Evolutionary conservation across 495 filamentous ascomycete species (phyloP), one percentile per base, ranked within the genome.

Genomic region (Penicilliopsis zonata): DNA sequence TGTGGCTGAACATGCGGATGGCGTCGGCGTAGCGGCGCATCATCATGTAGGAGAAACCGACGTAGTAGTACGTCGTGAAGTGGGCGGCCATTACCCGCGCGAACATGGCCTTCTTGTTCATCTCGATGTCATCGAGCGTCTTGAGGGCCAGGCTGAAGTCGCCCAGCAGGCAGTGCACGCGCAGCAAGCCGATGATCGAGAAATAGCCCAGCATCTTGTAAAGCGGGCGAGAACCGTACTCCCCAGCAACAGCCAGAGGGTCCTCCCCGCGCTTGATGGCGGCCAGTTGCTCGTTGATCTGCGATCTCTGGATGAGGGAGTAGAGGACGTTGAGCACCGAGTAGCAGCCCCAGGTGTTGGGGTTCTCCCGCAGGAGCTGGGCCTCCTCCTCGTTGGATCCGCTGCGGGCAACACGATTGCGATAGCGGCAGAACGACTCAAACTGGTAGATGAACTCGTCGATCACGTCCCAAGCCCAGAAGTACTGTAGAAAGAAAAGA

Each of bases 41-140:
- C 90, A 98, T 98, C 90, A 98, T 96, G 76, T 98, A 98, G 45
- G 84, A 92, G 76, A 98, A 96, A 35, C 90, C 90, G 42, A 96
- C 88, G 55, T 96, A 98, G 76, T 98, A 98, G 73, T 98, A 98
- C 38, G 90, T 98, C 31, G 88, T 95, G 69, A 98, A 96, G 65
- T 98, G 92, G 34, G 90, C 90, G 31, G 90, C 92, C 90, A 96
- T 96, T 49, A 96, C 92, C 31, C 92, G 82, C 40, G 90, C 90
- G 57, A 98, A 98, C 82, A 95, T 95, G 42, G 92, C 88, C 69
- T 96, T 96, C 76, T 96, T 96, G 72, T 94, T 96, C 47, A 98
- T 73, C 70, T 98, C 90, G 47, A 98, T 94, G 51, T 96, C 92
- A 57, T 98, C 90, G 35, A 98, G 80, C 13, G 92, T 98, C 74